Percentiles rank a stretch among this genome's conserved stretches.
These are phyloP conservation scores for Grifola frondosa DNA, from an alignment of 1,284 basidiomycete genomes.

Conservation along the genomic window DNA sequence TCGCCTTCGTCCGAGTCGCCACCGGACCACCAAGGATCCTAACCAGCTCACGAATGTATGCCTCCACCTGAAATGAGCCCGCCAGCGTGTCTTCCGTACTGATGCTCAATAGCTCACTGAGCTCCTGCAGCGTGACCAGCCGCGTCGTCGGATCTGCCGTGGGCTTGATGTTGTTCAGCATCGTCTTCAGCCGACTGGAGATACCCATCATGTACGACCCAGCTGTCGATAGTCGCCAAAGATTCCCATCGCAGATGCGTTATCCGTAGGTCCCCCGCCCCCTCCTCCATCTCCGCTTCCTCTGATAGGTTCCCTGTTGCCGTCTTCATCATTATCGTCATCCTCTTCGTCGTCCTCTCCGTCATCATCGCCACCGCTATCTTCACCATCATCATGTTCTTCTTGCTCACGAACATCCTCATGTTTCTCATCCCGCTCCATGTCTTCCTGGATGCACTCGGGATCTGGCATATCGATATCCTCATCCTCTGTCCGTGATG, in stretches of 20 bases:
- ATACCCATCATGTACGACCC: constrained; percentile 87
- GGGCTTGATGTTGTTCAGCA: constrained; percentile 86
- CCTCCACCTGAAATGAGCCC: constrained; percentile 91
- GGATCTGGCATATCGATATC: constrained; percentile 77
- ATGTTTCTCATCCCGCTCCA: constrained; percentile 48
- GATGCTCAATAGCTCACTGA: constrained; percentile 93
- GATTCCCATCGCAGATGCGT: constrained; percentile 70
- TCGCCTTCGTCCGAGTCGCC: constrained; percentile 70
- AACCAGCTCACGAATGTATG: constrained; percentile 91
- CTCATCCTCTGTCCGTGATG: constrained; percentile 63
- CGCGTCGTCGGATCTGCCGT: constrained; percentile 80
- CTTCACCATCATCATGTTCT: constrained; percentile 49
- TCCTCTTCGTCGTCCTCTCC: constrained; percentile 45
- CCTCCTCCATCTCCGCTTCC: constrained; percentile 64
- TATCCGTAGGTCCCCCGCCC: no score
- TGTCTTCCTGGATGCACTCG: constrained; percentile 57
- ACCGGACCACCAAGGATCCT: constrained; percentile 85
- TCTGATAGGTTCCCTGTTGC: constrained; percentile 35
- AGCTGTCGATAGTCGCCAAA: constrained; percentile 84
- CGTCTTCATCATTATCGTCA: constrained; percentile 44
- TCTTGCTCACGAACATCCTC: constrained; percentile 28
- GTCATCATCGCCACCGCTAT: constrained; percentile 40
- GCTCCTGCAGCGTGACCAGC: constrained; percentile 89
- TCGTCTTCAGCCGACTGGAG: constrained; percentile 83
- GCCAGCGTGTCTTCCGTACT: constrained; percentile 97